Percentiles rank a stretch among this genome's conserved stretches.
These are phyloP conservation scores for Auriscalpium microsporum DNA, from an alignment of 768 basidiomycete species.

Conservation along the genomic window DNA sequence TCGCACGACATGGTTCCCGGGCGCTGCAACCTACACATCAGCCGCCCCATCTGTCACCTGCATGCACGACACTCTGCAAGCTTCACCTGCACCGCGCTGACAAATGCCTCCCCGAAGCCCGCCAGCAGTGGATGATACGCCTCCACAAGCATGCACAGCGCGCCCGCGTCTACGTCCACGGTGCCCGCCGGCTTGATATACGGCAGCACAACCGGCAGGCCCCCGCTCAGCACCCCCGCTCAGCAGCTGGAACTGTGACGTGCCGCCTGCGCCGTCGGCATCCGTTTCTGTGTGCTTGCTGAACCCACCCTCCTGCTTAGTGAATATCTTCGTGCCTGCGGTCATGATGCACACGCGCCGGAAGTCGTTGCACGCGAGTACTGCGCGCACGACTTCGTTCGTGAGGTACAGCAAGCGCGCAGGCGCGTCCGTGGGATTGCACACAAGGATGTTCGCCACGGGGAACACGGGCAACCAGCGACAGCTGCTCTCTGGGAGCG, in stretches of 20 bases:
- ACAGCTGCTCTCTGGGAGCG: constrained; percentile 53
- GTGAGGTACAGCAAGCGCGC: constrained; percentile 82
- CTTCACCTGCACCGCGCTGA: constrained; percentile 39
- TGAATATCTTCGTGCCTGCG: constrained; percentile 90
- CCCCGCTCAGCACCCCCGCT: constrained; percentile 76
- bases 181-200: constrained; percentile 62
- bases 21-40: constrained; percentile 37
- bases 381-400: constrained; percentile 71
- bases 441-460: constrained; percentile 67
- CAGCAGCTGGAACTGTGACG: constrained; percentile 65
- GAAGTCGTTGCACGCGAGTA: constrained; percentile 78
- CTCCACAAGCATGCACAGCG: constrained; percentile 60
- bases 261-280: constrained; percentile 42
- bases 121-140: constrained; percentile 72
- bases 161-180: constrained; percentile 43
- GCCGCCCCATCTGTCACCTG: no score
- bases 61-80: no score
- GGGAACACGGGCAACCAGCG: constrained; percentile 69
- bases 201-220: constrained; percentile 75
- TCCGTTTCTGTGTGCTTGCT: not conserved
- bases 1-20: constrained; percentile 66
- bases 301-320: constrained; percentile 68
- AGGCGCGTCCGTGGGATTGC: constrained; percentile 68
- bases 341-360: constrained; percentile 78
- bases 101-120: constrained; percentile 57